Conservation (phyloP, 2,329 filamentous ascomycete genomes). For the Sarocladium brachiariae region DNA sequence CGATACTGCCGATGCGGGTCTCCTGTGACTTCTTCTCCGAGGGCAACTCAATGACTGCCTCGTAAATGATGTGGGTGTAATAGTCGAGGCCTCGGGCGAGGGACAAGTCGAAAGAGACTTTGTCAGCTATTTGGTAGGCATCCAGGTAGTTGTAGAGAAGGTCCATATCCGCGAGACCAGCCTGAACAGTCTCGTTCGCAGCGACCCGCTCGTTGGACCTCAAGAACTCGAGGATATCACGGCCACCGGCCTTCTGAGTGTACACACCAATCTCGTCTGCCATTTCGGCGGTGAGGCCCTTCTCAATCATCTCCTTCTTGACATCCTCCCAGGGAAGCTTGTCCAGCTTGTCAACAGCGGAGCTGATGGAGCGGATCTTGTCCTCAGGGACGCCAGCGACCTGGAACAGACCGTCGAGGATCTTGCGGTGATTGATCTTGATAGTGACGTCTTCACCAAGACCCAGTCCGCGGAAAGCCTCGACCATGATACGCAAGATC, state of each 20-base stretch:
- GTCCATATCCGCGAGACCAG: conserved; percentile 74
- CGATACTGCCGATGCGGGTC: conserved; percentile 78
- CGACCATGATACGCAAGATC: conserved; percentile 74
- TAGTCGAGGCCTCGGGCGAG: conserved; percentile 89
- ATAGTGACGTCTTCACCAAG: conserved; percentile 59
- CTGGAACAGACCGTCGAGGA: conserved; percentile 86
- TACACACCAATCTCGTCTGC: conserved; percentile 85
- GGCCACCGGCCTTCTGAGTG: conserved; percentile 69
- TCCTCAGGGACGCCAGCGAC: conserved; percentile 83
- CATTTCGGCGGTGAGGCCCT: conserved; percentile 67
- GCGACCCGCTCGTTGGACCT: conserved; percentile 60
- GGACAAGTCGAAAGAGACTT: conserved; percentile 82
- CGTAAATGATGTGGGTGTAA: conserved; percentile 86
- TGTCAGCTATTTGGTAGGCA: conserved; percentile 63
- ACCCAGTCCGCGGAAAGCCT: conserved; percentile 61
- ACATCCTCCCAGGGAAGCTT: conserved; percentile 89
- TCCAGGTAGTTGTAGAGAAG: conserved; percentile 77
- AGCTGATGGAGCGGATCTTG: conserved; percentile 83
- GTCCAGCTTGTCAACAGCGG: conserved; percentile 92
- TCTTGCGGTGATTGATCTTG: conserved; percentile 92
- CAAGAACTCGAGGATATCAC: conserved; percentile 66
- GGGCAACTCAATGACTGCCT: conserved; percentile 50
- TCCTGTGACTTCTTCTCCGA: conserved; percentile 2
- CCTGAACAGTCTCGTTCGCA: conserved; percentile 67
- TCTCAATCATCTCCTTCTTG: conserved; percentile 86